Conservation (phyloP, 176 grass and related monocot genomes). For the Neostapfia colusana region DNA sequence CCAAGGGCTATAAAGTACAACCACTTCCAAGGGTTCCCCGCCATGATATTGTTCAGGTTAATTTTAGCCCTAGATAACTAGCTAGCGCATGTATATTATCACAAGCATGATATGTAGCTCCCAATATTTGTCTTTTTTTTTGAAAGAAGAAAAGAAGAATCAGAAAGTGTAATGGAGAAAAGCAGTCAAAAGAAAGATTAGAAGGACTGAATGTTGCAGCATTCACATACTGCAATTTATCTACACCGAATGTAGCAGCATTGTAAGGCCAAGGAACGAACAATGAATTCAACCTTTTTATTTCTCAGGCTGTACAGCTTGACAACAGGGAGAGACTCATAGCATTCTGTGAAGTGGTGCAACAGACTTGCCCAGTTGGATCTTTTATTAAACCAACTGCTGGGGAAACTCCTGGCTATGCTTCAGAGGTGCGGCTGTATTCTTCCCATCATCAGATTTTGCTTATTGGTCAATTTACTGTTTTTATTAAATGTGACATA, state of each 20-base stretch:
- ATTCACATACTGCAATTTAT: background rate
- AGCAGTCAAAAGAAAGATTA: slow-evolving; percentile 10
- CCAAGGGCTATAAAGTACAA: slow-evolving; percentile 80
- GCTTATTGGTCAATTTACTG: background rate
- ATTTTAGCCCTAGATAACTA: slow-evolving; percentile 13
- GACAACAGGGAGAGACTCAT: slow-evolving; percentile 71
- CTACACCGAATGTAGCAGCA: background rate
- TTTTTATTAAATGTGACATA: background rate
- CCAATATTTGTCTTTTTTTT: background rate
- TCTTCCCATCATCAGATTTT: background rate
- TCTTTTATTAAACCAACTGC: slow-evolving; percentile 89
- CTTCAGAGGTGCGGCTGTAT: slow-evolving; percentile 67
- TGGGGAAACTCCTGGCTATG: slow-evolving; percentile 93
- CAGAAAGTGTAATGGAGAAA: background rate
- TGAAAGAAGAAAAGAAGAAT: background rate
- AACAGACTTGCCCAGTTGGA: slow-evolving; percentile 82
- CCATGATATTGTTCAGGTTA: slow-evolving; percentile 89
- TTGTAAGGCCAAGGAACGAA: background rate
- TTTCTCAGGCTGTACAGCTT: slow-evolving; percentile 77
- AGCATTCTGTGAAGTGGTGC: slow-evolving; percentile 89
- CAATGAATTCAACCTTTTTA: background rate
- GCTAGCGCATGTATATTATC: background rate
- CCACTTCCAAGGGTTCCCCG: slow-evolving; percentile 61
- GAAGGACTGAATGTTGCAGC: background rate
- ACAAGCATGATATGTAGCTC: slow-evolving; percentile 11